Base-by-base conservation (phyloP, 2,329 filamentous ascomycete genomes). In the Ustilaginoidea virens region DNA sequence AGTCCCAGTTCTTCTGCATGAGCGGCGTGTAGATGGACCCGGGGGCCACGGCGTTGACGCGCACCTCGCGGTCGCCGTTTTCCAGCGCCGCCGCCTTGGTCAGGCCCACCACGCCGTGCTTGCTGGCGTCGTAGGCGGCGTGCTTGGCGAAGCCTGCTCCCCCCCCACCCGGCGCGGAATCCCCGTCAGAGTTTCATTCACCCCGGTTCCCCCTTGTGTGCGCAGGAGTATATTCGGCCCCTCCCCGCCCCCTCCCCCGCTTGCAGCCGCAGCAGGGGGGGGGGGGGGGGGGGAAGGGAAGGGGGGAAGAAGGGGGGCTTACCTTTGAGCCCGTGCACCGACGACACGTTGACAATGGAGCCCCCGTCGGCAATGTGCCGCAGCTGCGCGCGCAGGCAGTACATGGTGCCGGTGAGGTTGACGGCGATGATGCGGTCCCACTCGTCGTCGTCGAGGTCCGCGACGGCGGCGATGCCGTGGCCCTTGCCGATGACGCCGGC, bases 321-420 rank as follows among this genome's bases (percentile, higher is more conserved):
- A 39, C 48, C 46, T 14, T 53, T 45, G 7, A 48, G 37, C 20
- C 65, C 65, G 21, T 64, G 56, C 25, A 69, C 60, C 21, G 59
- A 66, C n/a, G 59, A 55, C 17, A 63, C 53, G 41, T 68, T 72
- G 33, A 74, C 68, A 40, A 74, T 70, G 36, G 65, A 67, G 1
- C 65, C 66, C 1, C 61, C 58, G n/a, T 60, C 49, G 2, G 52
- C 51, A 27, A 70, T 56, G 23, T 55, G 53, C 21, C 44, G 44
- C 23, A 61, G 47, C 42, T 58, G 42, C 7, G 57, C 56, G 20
- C 59, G 50, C 36, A 64, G 35, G 36, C 60, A 63, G 40, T 62
- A 61, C 58, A 63, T 63, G 24, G 51, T 55, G 2, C 61, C 60
- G 2, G 58, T 63, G 27, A 63, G 43, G 34, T 64, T 64, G 28